Conservation (phyloP, 176 grass and related monocot genomes). For the Echinochloa phyllopogon region DNA sequence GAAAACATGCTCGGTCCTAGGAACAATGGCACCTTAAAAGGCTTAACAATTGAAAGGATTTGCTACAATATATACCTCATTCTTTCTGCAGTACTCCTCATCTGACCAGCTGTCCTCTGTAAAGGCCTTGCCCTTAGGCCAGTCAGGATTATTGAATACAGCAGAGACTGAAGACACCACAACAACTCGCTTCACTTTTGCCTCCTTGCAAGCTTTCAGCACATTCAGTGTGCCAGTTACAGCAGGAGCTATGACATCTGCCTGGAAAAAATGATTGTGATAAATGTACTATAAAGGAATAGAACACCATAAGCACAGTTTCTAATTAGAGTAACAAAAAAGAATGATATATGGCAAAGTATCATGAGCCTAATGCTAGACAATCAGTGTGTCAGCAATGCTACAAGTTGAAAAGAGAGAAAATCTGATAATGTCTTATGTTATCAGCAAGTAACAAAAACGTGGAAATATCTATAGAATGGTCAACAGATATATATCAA, state of each 20-base stretch:
- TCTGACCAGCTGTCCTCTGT: constrained; percentile 82
- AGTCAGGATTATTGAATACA: constrained; percentile 58
- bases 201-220: constrained; percentile 66
- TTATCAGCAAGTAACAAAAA: not conserved
- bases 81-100: constrained; percentile 58
- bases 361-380: too few species aligned
- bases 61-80: not conserved
- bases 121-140: constrained; percentile 59
- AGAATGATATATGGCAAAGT: not conserved
- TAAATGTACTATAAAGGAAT: not conserved
- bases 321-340: not conserved
- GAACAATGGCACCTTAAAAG: not conserved
- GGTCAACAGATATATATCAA: not conserved
- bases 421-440: not conserved
- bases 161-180: constrained; percentile 66
- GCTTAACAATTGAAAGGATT: not conserved
- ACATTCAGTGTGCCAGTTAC: constrained; percentile 80
- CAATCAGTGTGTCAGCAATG: too few species aligned
- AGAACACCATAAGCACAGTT: not conserved
- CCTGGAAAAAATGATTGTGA: constrained; percentile 34
- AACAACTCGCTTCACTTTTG: constrained; percentile 72
- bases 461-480: not conserved
- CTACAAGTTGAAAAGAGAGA: too few species aligned
- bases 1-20: not conserved
- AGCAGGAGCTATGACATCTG: constrained; percentile 65